Evolutionary conservation across 305 asterid species (phyloP), one percentile per base, ranked within the genome.

Genomic region (Rubia occidens): DNA sequence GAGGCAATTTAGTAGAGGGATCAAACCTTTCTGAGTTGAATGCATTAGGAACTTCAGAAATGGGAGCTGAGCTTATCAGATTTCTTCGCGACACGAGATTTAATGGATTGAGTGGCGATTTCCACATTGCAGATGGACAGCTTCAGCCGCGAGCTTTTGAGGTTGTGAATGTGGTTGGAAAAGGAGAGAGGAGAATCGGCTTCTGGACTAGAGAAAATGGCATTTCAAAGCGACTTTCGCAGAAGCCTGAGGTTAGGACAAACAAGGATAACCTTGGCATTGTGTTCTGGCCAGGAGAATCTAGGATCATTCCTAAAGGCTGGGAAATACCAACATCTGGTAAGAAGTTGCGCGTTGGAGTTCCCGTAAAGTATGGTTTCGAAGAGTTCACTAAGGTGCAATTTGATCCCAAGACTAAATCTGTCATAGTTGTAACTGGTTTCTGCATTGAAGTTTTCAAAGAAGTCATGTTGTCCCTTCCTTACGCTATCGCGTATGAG

Each of bases 271-370:
- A 75, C 64, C 76, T 86, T 9, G 73, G 78, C 11, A 60, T 62
- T 17, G 74, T 86, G 37, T 47, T 71, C 55, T 86, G 89, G 91
- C 91, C 91, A 0, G 89, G 89, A 21, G 79, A 71, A n/a, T 64
- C 85, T 3, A 60, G 3, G 6, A 26, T 9, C 2, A 67, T 63
- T 29, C 87, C 91, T 0, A 84, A 62, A 78, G 91, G 91, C 7
- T 84, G 89, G 88, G 85, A 78, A 26, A 66, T 82, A 3, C 83
- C 84, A 17, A 75, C 74, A 61, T 71, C 71, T 42, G 79, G 72
- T 2, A 81, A 78, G 44, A 84, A 44, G 75, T 53, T 81, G 43
- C 75, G 53, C 60, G 68, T 86, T 47, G 87, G 82, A 67, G 85
- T 84, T 39, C 87, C 87, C 32, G 64, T 58, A 6, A 86, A 79